Base-by-base conservation (phyloP, 1,284 basidiomycete species). In the Ustilago loliicola region DNA sequence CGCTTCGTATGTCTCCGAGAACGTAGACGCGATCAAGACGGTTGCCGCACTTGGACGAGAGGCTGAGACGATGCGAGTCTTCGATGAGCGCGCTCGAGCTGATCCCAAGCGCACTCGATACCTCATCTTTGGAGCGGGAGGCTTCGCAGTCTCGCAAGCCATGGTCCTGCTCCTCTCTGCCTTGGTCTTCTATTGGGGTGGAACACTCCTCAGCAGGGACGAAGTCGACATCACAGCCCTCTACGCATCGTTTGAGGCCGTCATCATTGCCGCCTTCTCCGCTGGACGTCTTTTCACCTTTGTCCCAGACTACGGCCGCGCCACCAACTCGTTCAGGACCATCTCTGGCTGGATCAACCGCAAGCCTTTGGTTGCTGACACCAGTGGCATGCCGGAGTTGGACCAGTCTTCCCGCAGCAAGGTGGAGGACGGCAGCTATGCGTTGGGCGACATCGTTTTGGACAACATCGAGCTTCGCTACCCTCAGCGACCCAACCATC, bases 11-110 rank as follows among this genome's bases (percentile, higher is more conserved):
- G 83, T 88, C 13, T 79, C 84, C n/a, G 88, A 88, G 61, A 79
- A 86, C 15, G 86, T 87, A 27, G 87, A 88, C 57, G 85, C 86
- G 6, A 86, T 88, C 51, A 80, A 84, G 70, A 86, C 87, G 0
- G 86, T 88, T 10, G 83, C 86, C 4, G 85, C 88, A 1, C 80
- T 88, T 9, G 87, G 88, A 9, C 77, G 87, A 27, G 87, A 88
- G 66, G 73, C 61, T 0, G 83, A 85, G 19, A 77, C 83, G 15
- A 67, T 87, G 68, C 66, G 80, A 5, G 62, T 75, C 7, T 86
- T 87, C 62, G 80, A 81, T n/a, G 61, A 70, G 17, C 61, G 77
- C 9, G 72, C 83, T 52, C 56, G 67, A 27, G 69, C 68, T 17
- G 72, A 73, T 36, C 63, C 66, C 27, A 81, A 73, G 45, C 75